Evolutionary conservation across 768 basidiomycete species (phyloP).

Genomic region (Tylopilus subfusipes): DNA sequence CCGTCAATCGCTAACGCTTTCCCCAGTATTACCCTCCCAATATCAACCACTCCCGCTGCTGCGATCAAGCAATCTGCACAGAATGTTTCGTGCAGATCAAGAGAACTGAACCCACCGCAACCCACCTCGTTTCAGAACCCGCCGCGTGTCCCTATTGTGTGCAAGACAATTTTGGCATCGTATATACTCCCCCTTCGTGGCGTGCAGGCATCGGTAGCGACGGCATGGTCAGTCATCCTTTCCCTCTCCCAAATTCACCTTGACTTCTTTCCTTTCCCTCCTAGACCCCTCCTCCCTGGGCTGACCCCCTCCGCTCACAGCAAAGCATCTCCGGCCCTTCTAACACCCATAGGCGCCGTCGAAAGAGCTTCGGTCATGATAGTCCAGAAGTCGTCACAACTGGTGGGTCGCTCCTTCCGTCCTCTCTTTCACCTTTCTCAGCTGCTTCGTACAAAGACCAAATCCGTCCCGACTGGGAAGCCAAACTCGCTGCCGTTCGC

Average conservation of each 20-base stretch:
- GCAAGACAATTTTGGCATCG: conserved; percentile 93
- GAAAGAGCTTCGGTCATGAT: conserved; percentile 85
- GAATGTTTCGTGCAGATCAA: conserved; percentile 99
- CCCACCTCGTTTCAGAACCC: conserved; percentile 93
- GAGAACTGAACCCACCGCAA: conserved; percentile 89
- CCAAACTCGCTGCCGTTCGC: conserved; percentile 88
- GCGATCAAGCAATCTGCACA: conserved; percentile 97
- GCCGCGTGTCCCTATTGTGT: conserved; percentile 98
- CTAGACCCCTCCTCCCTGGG: conserved; percentile 45
- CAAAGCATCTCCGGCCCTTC: conserved; percentile 37
- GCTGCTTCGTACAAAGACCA: conserved; percentile 56
- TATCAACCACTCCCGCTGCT: conserved; percentile 96
- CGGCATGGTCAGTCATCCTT: conserved; percentile 49
- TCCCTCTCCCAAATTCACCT: not conserved
- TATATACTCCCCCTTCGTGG: conserved; percentile 82
- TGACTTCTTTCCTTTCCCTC: conserved; percentile 1
- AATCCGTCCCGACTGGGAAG: conserved; percentile 98
- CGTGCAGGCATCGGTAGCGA: conserved; percentile 76
- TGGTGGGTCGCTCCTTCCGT: conserved; percentile 46
- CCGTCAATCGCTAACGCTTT: conserved; percentile 22
- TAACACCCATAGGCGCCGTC: conserved; percentile 64
- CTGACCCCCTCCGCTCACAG: conserved; percentile 50
- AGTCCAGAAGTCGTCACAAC: conserved; percentile 89
- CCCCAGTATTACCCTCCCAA: conserved; percentile 92
- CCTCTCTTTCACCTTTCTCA: conserved; percentile 7